Percentiles rank a stretch among this genome's conserved stretches.
phyloP scores from a whole-genome alignment of 345 rosid genomes.

The Cardamine resedifolia region DNA sequence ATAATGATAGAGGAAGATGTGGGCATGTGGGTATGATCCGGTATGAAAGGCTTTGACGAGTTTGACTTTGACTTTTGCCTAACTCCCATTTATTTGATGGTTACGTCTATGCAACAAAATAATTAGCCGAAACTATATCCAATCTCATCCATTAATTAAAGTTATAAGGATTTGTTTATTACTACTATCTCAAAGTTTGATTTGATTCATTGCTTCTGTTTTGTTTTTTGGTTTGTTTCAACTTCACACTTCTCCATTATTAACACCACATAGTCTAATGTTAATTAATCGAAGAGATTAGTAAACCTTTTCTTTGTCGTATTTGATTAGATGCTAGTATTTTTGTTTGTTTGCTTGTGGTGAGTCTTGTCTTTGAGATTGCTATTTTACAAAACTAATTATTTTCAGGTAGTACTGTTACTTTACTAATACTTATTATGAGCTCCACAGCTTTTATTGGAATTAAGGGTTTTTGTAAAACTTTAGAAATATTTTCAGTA shows the following conservation, averaged over 20 bases:
- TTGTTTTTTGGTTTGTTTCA: neutral
- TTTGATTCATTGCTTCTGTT: constrained; percentile 28
- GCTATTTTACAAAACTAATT: neutral
- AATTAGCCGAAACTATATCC: constrained; percentile 34
- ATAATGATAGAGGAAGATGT: neutral
- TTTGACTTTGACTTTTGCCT: constrained; percentile 38
- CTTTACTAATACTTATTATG: neutral
- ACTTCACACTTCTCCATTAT: constrained; percentile 25
- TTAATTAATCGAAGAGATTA: constrained; percentile 11
- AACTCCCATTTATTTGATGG: constrained; percentile 30
- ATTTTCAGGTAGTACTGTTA: neutral
- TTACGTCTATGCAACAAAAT: constrained; percentile 17
- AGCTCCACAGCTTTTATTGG: neutral
- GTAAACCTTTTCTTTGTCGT: constrained; percentile 17
- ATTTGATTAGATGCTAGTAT: neutral
- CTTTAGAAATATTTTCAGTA: neutral
- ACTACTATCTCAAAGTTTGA: neutral
- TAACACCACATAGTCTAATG: constrained; percentile 26
- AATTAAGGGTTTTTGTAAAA: neutral
- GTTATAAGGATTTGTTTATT: neutral
- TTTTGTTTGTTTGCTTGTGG: neutral
- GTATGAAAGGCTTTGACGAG: constrained; percentile 24
- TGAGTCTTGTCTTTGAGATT: constrained; percentile 3
- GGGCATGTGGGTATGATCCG: constrained; percentile 12
- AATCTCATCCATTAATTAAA: constrained; percentile 13